Base-by-base conservation (phyloP, 805 yeast genomes). In the Kodamaea jinghongensis region DNA sequence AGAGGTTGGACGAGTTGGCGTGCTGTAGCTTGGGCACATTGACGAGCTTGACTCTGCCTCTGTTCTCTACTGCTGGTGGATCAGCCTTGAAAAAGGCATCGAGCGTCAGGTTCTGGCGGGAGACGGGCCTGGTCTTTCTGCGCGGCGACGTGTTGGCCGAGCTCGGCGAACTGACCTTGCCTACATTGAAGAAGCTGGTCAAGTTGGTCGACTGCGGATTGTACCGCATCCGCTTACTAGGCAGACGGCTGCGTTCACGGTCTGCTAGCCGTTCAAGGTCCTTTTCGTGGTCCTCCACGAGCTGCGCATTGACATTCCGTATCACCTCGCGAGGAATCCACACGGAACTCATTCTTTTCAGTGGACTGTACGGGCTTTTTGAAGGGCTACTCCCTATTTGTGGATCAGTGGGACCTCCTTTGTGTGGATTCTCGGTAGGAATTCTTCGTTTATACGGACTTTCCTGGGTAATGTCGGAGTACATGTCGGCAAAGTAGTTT, bases 71-170 rank as follows among this genome's bases (percentile, higher is more conserved):
- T 5, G 20, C 35, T 12, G 20, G 17, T 20, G 20, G 14, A 13
- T 32, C 35, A 5, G 16, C 11, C 23, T n/a, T 16, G 31, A 38
- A 38, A 17, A 38, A 32, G 3, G 25, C 7, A 28, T 38, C 42
- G 34, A 38, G 28, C 8, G 42, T 38, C 42, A 38, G 42, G 15
- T 27, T 38, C 17, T 38, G 42, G 17, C 36, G 12, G 6, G 42
- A 27, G 3, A 32, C 22, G 11, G 14, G 14, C 10, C 29, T 27
- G 29, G 6, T 14, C 29, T 34, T 34, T 14, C 30, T 34, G 13
- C 29, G 33, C 15, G 23, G 26, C 14, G 36, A 25, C 9, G 12
- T 27, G 15, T 20, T 13, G 17, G 25, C 25, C 15, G 22, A 22
- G 22, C 16, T 26, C 3, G 37, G 37, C 17, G 31, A 28, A n/a